Base-by-base conservation (phyloP, 1,284 basidiomycete species). In the Hymenochaete sp. region DNA sequence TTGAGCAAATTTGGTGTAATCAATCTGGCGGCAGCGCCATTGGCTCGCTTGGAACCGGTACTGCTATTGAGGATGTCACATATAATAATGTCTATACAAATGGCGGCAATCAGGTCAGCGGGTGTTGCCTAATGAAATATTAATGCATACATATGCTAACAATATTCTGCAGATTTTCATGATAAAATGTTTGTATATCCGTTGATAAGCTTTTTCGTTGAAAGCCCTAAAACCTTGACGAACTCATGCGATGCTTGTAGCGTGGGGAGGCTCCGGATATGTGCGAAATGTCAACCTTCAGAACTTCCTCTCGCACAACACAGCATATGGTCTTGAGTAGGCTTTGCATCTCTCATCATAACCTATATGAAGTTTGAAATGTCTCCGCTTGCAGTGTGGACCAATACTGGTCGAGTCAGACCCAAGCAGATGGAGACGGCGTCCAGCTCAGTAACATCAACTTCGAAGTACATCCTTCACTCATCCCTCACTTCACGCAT, bases 1-100 rank as follows among this genome's bases (percentile, higher is more conserved):
- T 65, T 37, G 63, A 66, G 50, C 60, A 56, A 18, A 63, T 66
- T 42, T 64, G 62, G 60, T 66, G 64, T 57, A 66, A 66, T 48
- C 56, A 57, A 40, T 56, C 54, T 11, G 57, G 64, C 9, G 64
- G 64, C 2, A 59, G 56, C 43, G 62, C 64, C 1, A 62, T 66
- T 24, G 64, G 63, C 11, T 61, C 59, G 16, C 53, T 66, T 3
- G 59, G 58, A 11, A 55, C 57, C 13, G 59, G 57, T 26, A 62
- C 59, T 1, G 56, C 56, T 3, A 62, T 66, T 42, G 47, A 59
- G 50, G 57, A 65, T 43, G 57, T 66, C 28, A 27, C 60, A 6
- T 64, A 65, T 42, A 47, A 54, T 6, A 56, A 63, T 44, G 51
- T 63, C 27, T 63, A 63, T 49, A 62, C 57, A 28, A 61, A 35